A percentile compares a stretch with the other conserved stretches of the same genome.
phyloP scores from a whole-genome alignment of 106 monocot genomes.

The Allium cepa region DNA sequence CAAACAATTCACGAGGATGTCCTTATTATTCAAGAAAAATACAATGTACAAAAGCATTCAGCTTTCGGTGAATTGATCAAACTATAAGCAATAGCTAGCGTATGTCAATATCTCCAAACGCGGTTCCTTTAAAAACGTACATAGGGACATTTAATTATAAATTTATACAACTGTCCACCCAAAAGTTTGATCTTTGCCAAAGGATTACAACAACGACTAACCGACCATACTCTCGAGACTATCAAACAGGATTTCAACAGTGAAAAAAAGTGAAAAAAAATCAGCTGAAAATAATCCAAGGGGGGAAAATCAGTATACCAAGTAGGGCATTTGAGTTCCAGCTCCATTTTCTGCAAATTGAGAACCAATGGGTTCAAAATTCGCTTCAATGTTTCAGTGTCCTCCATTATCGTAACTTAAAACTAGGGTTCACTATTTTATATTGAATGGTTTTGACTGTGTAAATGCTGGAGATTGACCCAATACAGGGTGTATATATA shows the following conservation, averaged over 20 bases:
- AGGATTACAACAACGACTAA: neutral
- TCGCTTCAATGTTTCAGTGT: neutral
- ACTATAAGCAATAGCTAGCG: too few relatives aligned
- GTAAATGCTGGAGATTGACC: too few relatives aligned
- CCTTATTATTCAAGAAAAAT: too few relatives aligned
- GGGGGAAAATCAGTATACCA: neutral
- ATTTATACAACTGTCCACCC: neutral
- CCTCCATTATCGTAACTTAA: neutral
- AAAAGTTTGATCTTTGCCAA: neutral
- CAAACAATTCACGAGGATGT: too few relatives aligned
- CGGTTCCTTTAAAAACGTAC: too few relatives aligned
- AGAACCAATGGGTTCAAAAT: slow-evolving; percentile 6
- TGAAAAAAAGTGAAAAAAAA: neutral
- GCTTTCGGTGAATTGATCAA: too few relatives aligned
- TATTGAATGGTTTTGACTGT: too few relatives aligned
- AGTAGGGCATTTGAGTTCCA: slow-evolving; percentile 5
- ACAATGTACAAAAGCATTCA: too few relatives aligned
- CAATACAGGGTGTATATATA: too few relatives aligned
- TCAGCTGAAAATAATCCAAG: neutral
- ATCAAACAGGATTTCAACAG: neutral
- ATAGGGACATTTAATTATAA: too few relatives aligned
- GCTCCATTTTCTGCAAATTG: slow-evolving; percentile 6
- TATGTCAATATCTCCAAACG: too few relatives aligned
- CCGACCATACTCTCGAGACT: neutral
- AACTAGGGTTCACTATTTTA: too few relatives aligned